phyloP scores from a whole-genome alignment of 768 basidiomycete species.

The Sarcodon sp. region DNA sequence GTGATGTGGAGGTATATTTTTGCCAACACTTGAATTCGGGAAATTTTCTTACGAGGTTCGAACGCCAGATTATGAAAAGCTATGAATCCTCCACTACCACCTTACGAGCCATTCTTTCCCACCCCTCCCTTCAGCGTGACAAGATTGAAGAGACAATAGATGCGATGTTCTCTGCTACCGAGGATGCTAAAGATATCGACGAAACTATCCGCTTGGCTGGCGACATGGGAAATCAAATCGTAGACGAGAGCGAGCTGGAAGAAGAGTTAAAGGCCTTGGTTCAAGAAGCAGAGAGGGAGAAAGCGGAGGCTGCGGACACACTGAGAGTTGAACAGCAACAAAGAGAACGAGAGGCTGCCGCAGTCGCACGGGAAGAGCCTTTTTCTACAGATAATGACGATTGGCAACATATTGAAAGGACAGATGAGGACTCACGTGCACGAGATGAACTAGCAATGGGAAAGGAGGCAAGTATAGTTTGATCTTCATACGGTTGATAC shows the following conservation, averaged over 20 bases:
- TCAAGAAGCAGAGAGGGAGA: constrained; percentile 26
- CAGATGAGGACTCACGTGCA: too few relatives aligned
- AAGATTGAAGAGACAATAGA: constrained; percentile 82
- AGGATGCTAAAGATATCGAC: constrained; percentile 34
- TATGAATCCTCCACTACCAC: not conserved
- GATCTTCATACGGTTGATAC: too few relatives aligned
- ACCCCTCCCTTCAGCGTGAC: constrained; percentile 71
- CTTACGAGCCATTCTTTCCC: constrained; percentile 43
- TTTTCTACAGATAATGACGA: too few relatives aligned
- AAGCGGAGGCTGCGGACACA: not conserved
- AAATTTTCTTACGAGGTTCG: not conserved
- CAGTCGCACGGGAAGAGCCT: too few relatives aligned
- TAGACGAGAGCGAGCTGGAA: constrained; percentile 46
- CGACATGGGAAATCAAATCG: constrained; percentile 32
- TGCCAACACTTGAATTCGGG: constrained; percentile 35
- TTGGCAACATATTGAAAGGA: too few relatives aligned
- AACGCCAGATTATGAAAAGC: not conserved
- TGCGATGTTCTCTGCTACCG: constrained; percentile 70
- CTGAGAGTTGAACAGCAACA: too few relatives aligned
- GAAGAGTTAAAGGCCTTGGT: constrained; percentile 52
- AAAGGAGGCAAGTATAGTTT: too few relatives aligned
- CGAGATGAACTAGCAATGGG: too few relatives aligned
- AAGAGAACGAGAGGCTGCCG: too few relatives aligned
- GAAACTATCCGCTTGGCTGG: not conserved
- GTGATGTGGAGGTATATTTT: not conserved